phyloP scores from a whole-genome alignment of 169 alveolate species.

The Plasmodium knowlesi region DNA sequence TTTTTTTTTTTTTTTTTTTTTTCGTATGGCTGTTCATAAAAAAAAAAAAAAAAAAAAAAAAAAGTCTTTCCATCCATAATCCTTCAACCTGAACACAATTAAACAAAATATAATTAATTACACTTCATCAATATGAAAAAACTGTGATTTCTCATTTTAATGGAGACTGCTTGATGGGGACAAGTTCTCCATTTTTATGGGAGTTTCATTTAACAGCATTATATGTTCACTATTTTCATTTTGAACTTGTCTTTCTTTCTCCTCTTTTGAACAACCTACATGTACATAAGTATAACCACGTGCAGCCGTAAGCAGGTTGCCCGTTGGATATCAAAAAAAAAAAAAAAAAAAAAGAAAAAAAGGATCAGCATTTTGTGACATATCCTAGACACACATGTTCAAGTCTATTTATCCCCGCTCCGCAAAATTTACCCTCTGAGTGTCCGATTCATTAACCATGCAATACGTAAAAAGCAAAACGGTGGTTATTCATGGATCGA shows the following conservation, averaged over 20 bases:
- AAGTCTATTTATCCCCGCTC: background rate
- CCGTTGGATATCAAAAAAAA: background rate
- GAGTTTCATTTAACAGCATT: background rate
- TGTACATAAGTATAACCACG: background rate
- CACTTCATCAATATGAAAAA: background rate
- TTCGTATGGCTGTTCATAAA: conserved; percentile 13
- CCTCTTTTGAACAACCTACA: background rate
- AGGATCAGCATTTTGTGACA: background rate
- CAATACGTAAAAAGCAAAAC: conserved; percentile 32
- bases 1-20: conserved; percentile 16
- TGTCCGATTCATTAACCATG: conserved; percentile 7
- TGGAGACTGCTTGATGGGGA: background rate
- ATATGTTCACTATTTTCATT: conserved; percentile 1
- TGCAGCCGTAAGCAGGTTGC: background rate
- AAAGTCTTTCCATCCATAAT: background rate
- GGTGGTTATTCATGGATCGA: conserved; percentile 13
- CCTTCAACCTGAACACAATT: background rate
- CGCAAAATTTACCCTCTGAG: background rate
- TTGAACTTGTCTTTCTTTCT: background rate
- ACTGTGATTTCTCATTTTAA: background rate
- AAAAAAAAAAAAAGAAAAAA: background rate
- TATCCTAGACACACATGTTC: background rate
- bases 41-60: conserved; percentile 43
- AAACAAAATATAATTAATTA: background rate
- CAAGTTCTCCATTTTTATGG: background rate